Evolutionary conservation across 2,329 filamentous ascomycete genomes (phyloP).

Genomic region (Colletotrichum navitas): DNA sequence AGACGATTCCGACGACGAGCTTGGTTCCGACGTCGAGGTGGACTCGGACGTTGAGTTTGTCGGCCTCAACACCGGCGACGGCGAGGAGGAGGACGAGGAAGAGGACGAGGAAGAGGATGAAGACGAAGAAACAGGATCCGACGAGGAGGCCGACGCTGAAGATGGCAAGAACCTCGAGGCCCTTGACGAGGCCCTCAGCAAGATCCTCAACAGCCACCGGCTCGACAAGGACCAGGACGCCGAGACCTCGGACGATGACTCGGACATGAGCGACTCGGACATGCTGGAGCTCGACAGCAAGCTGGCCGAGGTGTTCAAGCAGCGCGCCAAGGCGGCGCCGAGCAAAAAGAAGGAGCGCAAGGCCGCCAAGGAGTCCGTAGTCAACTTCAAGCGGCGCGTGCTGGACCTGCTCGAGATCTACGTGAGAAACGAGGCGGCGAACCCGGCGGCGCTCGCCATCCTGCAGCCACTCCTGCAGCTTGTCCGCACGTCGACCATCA

Average conservation of each 20-base stretch:
- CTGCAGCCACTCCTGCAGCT: constrained; percentile 83
- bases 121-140: constrained; percentile 57
- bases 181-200: constrained; percentile 81
- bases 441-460: constrained; percentile 74
- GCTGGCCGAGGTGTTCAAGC: constrained; percentile 86
- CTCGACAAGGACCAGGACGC: constrained; percentile 70
- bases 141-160: constrained; percentile 56
- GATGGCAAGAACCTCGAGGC: constrained; percentile 61
- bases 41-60: constrained; percentile 65
- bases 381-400: constrained; percentile 95
- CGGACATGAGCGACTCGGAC: constrained; percentile 94
- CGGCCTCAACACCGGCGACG: constrained; percentile 56
- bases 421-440: constrained; percentile 80
- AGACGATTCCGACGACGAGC: constrained; percentile 58
- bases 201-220: constrained; percentile 79
- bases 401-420: constrained; percentile 90
- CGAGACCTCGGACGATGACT: constrained; percentile 71
- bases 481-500: constrained; percentile 80
- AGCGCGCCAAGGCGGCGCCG: constrained; percentile 72
- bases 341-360: constrained; percentile 87
- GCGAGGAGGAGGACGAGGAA: constrained; percentile 57
- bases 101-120: constrained; percentile 58
- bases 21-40: constrained; percentile 60
- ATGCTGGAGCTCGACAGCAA: constrained; percentile 92
- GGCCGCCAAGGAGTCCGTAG: constrained; percentile 87